A percentile compares a stretch with the other conserved stretches of the same genome.
phyloP scores from a whole-genome alignment of 2,329 filamentous ascomycete genomes.

The Colletotrichum cordylinicola region DNA sequence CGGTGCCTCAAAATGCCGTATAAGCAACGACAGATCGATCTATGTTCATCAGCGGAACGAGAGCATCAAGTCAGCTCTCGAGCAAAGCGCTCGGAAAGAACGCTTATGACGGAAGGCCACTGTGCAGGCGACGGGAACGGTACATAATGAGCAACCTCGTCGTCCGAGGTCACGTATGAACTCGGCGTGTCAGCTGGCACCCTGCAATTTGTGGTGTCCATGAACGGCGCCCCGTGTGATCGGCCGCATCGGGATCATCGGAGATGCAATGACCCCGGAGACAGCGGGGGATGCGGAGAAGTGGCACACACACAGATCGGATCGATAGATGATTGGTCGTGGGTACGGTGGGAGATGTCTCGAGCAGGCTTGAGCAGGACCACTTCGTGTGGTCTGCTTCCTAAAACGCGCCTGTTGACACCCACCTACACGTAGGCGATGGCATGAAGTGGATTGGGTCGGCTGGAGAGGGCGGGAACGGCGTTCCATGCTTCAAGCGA shows the following conservation, averaged over 20 bases:
- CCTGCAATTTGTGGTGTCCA: neutral
- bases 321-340: neutral
- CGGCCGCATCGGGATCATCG: neutral
- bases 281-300: slow-evolving; percentile 4
- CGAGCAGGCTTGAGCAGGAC: neutral
- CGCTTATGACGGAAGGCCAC: neutral
- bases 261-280: neutral
- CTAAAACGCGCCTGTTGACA: neutral
- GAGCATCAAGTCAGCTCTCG: neutral
- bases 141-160: neutral
- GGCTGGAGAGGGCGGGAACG: neutral
- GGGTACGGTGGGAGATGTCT: neutral
- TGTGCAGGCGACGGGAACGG: neutral
- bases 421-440: neutral
- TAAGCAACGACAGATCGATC: neutral
- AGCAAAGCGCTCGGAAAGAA: neutral
- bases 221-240: neutral
- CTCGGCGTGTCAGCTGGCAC: neutral
- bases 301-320: neutral
- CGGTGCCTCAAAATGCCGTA: neutral
- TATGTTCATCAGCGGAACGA: neutral
- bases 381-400: neutral
- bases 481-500: neutral
- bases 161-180: neutral
- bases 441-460: neutral